Base-by-base conservation (phyloP, 768 basidiomycete species). In the Macrolepiota dolichaula region DNA sequence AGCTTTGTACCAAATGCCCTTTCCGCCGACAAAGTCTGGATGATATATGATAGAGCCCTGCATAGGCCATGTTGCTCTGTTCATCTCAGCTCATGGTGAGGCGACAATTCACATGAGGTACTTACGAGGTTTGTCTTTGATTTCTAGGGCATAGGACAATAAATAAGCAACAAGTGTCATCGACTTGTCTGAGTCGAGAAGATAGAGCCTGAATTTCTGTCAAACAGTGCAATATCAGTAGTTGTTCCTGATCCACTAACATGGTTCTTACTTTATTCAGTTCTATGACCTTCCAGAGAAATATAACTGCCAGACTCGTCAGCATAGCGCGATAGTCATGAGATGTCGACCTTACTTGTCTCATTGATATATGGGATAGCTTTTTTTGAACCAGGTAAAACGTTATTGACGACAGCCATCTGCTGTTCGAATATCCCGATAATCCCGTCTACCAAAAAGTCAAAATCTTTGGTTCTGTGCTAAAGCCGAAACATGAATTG, bases 81-180 rank as follows among this genome's bases (percentile, higher is more conserved):
- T 40, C 63, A 13, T 11, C 40, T 2, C 37, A 37, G 46, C 44
- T 64, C n/a, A 68, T 44, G 58, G 53, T 61, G 17, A 10, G n/a
- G 47, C 11, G 57, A 11, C 7, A 27, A 55, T 25, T 22, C n/a
- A 22, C n/a, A 57, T 12, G 35, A 66, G 50, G 10, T 19, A 73
- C 87, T 70, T 69, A 96, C 94, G 86, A 62, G 94, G 91, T 74
- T 93, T 94, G 69, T 98, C 96, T 73, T 97, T 97, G 69, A 94
- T 87, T 63, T 96, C 93, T 27, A 97, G 77, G 52, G 85, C 85
- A 70, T 89, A 90, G 66, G 89, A 89, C 13, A 97, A 74, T 37
- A 96, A 81, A 71, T 91, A 88, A 0, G 84, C 89, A 27, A 94
- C 76, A 3, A 95, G 69, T 67, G 96, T 91, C 71, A 85, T 85